Conservation (phyloP, 2,329 filamentous ascomycete genomes). For the Beauveria sp. region DNA sequence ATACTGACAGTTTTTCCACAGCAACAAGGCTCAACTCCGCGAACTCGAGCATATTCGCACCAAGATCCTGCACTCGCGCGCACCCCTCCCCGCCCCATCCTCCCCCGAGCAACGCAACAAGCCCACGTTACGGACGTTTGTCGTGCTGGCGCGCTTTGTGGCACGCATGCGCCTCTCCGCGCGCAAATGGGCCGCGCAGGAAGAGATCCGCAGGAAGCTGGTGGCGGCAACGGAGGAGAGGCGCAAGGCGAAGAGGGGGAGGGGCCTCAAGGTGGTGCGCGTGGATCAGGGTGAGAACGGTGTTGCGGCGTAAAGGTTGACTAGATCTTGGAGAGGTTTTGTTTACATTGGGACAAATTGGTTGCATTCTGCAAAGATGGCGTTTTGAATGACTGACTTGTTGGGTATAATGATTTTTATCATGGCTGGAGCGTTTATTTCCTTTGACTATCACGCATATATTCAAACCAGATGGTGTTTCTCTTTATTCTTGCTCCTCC, state of each 20-base stretch:
- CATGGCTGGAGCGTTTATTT: background rate
- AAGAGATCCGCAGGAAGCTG: slow-evolving; percentile 40
- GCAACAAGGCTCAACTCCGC: slow-evolving; percentile 84
- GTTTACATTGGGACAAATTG: background rate
- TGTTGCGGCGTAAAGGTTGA: background rate
- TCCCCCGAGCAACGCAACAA: slow-evolving; percentile 15
- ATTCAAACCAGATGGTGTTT: background rate
- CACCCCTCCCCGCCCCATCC: slow-evolving; percentile 18
- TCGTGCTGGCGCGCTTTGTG: slow-evolving; percentile 43
- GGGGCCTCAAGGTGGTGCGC: slow-evolving; percentile 32
- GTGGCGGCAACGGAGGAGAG: slow-evolving; percentile 40
- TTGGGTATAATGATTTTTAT: background rate
- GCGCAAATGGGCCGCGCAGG: slow-evolving; percentile 42
- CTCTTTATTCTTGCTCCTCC: background rate
- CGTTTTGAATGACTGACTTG: background rate
- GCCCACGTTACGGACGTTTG: slow-evolving; percentile 35
- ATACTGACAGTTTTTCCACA: slow-evolving; percentile 34
- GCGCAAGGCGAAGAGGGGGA: slow-evolving; percentile 36
- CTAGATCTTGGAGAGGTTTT: background rate
- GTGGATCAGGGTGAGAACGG: slow-evolving; percentile 21
- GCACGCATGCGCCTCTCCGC: slow-evolving; percentile 43
- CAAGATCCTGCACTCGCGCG: slow-evolving; percentile 31
- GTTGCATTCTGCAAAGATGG: background rate
- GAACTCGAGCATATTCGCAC: slow-evolving; percentile 73
- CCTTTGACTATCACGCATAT: background rate